phyloP scores from a whole-genome alignment of 345 rosid species.

The Syzygium oleosum region DNA sequence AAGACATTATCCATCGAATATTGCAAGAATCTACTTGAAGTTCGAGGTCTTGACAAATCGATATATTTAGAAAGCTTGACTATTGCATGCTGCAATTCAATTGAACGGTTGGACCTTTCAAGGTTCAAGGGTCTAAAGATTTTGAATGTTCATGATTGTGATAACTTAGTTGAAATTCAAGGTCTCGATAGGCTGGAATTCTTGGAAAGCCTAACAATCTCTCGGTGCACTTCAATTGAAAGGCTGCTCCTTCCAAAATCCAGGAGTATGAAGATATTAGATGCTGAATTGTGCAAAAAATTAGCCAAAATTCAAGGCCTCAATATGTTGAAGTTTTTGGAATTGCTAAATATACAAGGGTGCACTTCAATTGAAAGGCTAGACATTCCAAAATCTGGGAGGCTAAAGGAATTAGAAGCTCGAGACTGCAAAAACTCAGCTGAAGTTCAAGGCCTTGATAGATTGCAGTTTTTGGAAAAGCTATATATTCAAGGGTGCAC shows the following conservation, averaged over 20 bases:
- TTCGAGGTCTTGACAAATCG: neutral
- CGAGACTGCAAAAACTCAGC: neutral
- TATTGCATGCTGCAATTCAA: fast-evolving
- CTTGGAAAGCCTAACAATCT: fast-evolving
- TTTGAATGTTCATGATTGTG: fast-evolving
- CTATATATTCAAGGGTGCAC: neutral
- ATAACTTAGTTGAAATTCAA: neutral
- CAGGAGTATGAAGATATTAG: neutral
- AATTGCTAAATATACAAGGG: neutral
- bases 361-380: fast-evolving
- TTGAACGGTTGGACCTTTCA: neutral
- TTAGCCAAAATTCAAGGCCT: fast-evolving
- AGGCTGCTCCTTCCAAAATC: neutral
- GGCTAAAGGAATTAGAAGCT: neutral
- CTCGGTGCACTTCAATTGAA: fast-evolving
- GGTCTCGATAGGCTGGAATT: neutral
- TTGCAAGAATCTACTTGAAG: neutral
- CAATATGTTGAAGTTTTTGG: neutral
- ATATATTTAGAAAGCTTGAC: neutral
- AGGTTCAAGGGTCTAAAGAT: neutral
- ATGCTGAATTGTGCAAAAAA: neutral
- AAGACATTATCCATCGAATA: neutral
- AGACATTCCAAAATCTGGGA: neutral
- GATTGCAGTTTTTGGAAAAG: neutral
- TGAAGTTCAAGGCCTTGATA: fast-evolving